Evolutionary conservation across 2,329 filamentous ascomycete genomes (phyloP), one percentile per base, ranked within the genome.

Genomic region (Ophiosphaerella narmari): DNA sequence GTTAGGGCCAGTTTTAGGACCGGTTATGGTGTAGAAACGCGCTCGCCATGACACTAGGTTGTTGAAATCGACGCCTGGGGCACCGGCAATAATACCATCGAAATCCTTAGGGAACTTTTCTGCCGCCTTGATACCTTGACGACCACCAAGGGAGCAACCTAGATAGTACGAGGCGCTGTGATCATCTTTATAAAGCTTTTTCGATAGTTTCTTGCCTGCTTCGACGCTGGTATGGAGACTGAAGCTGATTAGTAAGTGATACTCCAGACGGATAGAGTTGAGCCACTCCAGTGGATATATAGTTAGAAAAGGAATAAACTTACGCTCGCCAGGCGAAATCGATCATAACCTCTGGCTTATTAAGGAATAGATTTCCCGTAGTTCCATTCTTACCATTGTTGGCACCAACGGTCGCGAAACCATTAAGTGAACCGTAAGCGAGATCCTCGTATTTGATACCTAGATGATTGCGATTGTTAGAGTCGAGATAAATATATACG

Each of bases 301-400:
- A 16, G 5, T 5, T 12, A 29, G 23, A 11, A 31, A 4, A 21
- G 7, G 13, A 31, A n/a, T 13, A 8, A 29, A 29, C 60, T 51
- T 46, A 63, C 51, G 75, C 74, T 23, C 77, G 68, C 55, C 75
- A 80, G 9, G 75, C 74, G 54, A 80, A 82, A 54, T 82, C 80
- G 13, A 73, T 67, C 1, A 81, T 60, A 4, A 78, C 72, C 32
- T 80, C 78, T 1, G 72, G 68, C 14, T 79, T 76, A 5, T 72
- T 64, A 21, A 73, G 70, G 52, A 81, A 81, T 1, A 74, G 66
- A 23, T 63, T 44, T 3, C 79, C 80, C 4, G 70, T 70, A 5
- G 74, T 75, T 7, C 75, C 75, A 39, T 77, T 75, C 43, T 77
- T 73, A 2, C 75, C 75, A 13, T 71, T 75, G 43, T 78, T 77